Evolutionary conservation across 495 filamentous ascomycete genomes (phyloP).

Genomic region (Penicillium chermesinum): DNA sequence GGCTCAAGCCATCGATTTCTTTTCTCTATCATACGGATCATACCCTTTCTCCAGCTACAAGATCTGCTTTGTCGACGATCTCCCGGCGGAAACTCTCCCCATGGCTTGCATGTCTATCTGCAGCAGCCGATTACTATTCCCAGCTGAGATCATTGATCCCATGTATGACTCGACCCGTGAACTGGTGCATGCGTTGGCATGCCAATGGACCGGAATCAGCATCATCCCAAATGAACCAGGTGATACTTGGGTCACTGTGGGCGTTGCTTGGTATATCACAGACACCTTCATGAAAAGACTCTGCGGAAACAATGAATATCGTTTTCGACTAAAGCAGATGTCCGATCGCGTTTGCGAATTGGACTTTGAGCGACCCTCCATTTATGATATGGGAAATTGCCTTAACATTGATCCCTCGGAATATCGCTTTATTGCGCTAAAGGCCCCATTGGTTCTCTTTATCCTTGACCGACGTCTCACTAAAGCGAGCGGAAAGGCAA

Average conservation of each 20-base stretch:
- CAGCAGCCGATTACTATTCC: constrained; percentile 79
- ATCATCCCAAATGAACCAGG: constrained; percentile 71
- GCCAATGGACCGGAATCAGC: constrained; percentile 88
- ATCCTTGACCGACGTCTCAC: constrained; percentile 86
- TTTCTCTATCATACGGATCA: constrained; percentile 75
- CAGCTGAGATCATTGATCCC: constrained; percentile 73
- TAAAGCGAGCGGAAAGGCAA: constrained; percentile 78
- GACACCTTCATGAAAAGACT: constrained; percentile 83
- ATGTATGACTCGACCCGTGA: constrained; percentile 71
- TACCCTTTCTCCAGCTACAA: constrained; percentile 88
- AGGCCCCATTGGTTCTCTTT: constrained; percentile 86
- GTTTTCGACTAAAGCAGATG: constrained; percentile 82
- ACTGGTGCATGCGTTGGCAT: constrained; percentile 78
- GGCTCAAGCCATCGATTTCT: constrained; percentile 75
- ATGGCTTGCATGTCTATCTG: constrained; percentile 82
- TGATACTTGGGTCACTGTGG: constrained; percentile 91
- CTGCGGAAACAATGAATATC: constrained; percentile 90
- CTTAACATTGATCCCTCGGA: constrained; percentile 77
- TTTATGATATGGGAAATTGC: constrained; percentile 71
- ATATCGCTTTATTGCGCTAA: constrained; percentile 83
- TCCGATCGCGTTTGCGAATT: constrained; percentile 75
- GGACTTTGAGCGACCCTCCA: constrained; percentile 76
- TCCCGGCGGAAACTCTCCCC: constrained; percentile 62
- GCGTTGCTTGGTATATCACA: constrained; percentile 88
- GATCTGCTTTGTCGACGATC: constrained; percentile 89